These are phyloP conservation scores for Entomortierella beljakovae DNA, from an alignment of 192 early-diverging fungal genomes.

Conservation along the genomic window DNA sequence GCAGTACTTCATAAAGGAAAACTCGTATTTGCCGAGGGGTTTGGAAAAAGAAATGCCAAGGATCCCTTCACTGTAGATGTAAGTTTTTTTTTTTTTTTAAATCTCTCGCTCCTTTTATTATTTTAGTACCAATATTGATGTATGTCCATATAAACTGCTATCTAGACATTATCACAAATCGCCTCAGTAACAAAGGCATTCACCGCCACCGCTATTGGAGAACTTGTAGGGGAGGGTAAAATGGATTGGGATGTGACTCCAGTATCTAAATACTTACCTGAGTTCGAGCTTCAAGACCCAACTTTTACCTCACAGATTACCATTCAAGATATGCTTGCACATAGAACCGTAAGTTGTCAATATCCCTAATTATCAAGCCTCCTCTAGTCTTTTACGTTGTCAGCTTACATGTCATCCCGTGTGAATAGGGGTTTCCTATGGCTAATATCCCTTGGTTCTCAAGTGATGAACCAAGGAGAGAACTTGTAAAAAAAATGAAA, in stretches of 20 bases:
- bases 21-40: conserved; percentile 23
- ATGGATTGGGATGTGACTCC: background rate
- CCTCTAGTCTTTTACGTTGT: background rate
- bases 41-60: conserved; percentile 20
- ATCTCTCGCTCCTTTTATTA: no score
- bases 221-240: background rate
- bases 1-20: conserved; percentile 18
- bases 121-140: no score
- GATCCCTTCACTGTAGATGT: conserved; percentile 18
- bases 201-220: background rate
- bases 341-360: background rate
- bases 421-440: background rate
- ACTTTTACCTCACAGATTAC: background rate
- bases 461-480: background rate
- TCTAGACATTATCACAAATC: background rate
- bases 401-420: background rate
- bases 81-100: background rate
- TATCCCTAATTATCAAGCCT: background rate
- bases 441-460: background rate
- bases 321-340: background rate
- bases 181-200: background rate
- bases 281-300: background rate
- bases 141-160: no score
- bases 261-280: background rate
- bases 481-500: conserved; percentile 22